Percentiles rank a stretch among this genome's conserved stretches.
Evolutionary conservation across 352 stramenopile genomes (phyloP).

Genomic region (Pythium plurisporium): DNA sequence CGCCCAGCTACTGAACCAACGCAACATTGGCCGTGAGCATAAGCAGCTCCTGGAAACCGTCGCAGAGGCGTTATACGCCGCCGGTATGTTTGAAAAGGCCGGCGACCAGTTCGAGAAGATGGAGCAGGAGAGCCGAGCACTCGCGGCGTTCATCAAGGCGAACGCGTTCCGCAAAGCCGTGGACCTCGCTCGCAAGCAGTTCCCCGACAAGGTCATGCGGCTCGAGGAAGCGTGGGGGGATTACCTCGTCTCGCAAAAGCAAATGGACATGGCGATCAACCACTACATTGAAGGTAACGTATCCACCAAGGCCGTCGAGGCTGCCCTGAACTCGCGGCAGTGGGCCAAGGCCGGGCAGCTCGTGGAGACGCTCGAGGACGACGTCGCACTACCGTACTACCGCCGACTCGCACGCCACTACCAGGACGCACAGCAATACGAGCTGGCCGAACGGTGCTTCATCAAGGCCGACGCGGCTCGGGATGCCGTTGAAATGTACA

Average conservation of each 20-base stretch:
- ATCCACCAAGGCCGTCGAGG: conserved; percentile 89
- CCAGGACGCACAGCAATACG: conserved; percentile 77
- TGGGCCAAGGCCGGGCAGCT: conserved; percentile 92
- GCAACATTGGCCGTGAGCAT: conserved; percentile 85
- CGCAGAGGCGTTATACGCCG: conserved; percentile 82
- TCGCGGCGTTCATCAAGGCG: conserved; percentile 91
- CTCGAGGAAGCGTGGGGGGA: conserved; percentile 93
- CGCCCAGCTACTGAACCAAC: conserved; percentile 78
- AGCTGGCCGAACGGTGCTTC: conserved; percentile 90
- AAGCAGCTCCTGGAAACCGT: conserved; percentile 89
- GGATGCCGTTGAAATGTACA: conserved; percentile 95
- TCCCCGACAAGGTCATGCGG: conserved; percentile 87
- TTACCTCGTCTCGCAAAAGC: conserved; percentile 90
- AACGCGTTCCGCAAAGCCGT: conserved; percentile 91
- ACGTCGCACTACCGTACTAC: conserved; percentile 90
- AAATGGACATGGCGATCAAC: conserved; percentile 96
- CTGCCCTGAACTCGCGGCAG: conserved; percentile 90
- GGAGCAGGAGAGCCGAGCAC: conserved; percentile 85
- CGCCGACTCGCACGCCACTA: conserved; percentile 88
- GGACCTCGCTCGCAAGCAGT: conserved; percentile 88
- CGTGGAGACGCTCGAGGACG: conserved; percentile 87
- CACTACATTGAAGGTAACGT: conserved; percentile 95
- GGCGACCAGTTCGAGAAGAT: conserved; percentile 94
- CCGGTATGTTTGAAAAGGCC: conserved; percentile 91
- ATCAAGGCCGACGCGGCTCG: conserved; percentile 87